Percentiles rank a stretch among this genome's conserved stretches.
Conservation (phyloP, 805 yeast species). For the Cyberlindnera maritima region DNA sequence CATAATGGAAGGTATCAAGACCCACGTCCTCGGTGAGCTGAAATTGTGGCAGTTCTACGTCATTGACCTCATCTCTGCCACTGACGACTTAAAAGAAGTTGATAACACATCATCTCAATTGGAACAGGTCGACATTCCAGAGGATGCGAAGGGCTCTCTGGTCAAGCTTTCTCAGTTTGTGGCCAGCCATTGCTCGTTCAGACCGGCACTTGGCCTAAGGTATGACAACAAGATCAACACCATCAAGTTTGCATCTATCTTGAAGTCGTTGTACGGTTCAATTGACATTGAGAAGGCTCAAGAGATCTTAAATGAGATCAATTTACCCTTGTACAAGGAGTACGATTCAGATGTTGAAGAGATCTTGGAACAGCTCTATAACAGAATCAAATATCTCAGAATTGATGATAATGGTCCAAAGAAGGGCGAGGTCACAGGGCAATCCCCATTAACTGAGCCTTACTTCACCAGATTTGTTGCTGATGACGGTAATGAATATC, state of each 20-base stretch:
- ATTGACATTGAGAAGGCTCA: conserved; percentile 35
- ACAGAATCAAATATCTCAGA: conserved; percentile 73
- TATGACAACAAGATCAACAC: conserved; percentile 53
- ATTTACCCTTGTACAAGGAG: conserved; percentile 63
- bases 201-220: conserved; percentile 41
- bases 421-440: conserved; percentile 59
- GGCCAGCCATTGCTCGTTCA: conserved; percentile 37
- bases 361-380: conserved; percentile 66
- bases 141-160: conserved; percentile 37
- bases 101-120: conserved; percentile 12
- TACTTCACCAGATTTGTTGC: conserved; percentile 74
- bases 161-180: conserved; percentile 49
- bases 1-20: conserved; percentile 65
- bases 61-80: conserved; percentile 48
- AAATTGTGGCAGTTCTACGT: conserved; percentile 89
- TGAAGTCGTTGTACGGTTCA: conserved; percentile 36
- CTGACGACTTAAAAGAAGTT: conserved; percentile 35
- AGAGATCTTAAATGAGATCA: conserved; percentile 70
- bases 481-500: conserved; percentile 54
- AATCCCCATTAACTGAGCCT: conserved; percentile 73
- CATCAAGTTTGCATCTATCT: conserved; percentile 48
- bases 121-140: conserved; percentile 43
- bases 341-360: conserved; percentile 72
- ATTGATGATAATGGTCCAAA: conserved; percentile 81
- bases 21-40: conserved; percentile 62